phyloP scores from a whole-genome alignment of 495 filamentous ascomycete genomes.

The Penicillium alfredii region DNA sequence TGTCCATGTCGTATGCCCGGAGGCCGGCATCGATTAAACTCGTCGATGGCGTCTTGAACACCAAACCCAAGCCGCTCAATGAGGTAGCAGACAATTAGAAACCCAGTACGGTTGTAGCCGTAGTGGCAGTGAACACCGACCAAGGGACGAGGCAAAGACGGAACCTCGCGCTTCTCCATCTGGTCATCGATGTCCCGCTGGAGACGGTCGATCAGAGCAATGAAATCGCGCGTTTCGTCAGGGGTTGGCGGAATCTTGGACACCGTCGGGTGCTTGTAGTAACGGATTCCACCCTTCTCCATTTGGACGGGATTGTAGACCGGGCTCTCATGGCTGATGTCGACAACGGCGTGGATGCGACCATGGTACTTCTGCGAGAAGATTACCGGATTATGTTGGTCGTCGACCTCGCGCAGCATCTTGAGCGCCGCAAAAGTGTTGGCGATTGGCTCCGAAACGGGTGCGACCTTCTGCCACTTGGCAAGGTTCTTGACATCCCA shows the following conservation, averaged over 20 bases:
- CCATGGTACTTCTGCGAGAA: constrained; percentile 66
- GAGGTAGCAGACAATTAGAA: constrained; percentile 84
- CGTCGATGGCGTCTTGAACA: constrained; percentile 72
- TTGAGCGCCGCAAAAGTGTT: constrained; percentile 81
- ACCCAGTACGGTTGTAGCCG: constrained; percentile 87
- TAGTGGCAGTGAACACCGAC: constrained; percentile 95
- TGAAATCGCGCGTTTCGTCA: constrained; percentile 71
- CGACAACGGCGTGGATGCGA: constrained; percentile 67
- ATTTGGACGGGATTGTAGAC: constrained; percentile 78
- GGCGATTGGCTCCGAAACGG: constrained; percentile 70
- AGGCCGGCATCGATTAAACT: constrained; percentile 66
- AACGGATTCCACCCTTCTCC: constrained; percentile 64
- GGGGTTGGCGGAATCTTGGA: constrained; percentile 82
- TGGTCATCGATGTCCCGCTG: constrained; percentile 37
- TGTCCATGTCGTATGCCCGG: constrained; percentile 86
- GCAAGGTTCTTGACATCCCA: constrained; percentile 97
- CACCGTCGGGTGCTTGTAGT: constrained; percentile 85
- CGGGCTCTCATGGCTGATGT: constrained; percentile 82
- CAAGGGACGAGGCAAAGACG: constrained; percentile 40
- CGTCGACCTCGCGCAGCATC: constrained; percentile 80
- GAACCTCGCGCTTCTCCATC: constrained; percentile 38
- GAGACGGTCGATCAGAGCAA: constrained; percentile 69
- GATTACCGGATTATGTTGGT: constrained; percentile 66
- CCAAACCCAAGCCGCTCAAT: constrained; percentile 71
- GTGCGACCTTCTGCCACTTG: constrained; percentile 76